Evolutionary conservation across 345 rosid species (phyloP).

Genomic region (Dovyalis caffra): DNA sequence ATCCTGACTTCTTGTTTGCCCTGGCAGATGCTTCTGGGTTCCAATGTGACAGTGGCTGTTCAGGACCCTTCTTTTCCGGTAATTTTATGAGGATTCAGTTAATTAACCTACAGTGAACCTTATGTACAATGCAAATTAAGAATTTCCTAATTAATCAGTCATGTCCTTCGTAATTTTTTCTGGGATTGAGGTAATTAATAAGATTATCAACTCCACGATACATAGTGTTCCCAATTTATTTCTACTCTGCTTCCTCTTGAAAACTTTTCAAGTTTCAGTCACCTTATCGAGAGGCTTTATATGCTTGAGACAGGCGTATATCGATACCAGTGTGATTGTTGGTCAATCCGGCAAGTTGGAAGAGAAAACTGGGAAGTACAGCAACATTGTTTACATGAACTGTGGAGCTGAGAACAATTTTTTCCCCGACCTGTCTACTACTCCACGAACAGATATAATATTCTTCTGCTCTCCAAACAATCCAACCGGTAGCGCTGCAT

Average conservation of each 20-base stretch:
- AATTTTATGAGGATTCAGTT: background rate
- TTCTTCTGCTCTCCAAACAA: slow-evolving; percentile 96
- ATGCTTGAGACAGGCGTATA: slow-evolving; percentile 51
- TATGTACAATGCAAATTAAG: too few species aligned
- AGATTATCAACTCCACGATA: background rate
- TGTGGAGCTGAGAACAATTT: slow-evolving; percentile 55
- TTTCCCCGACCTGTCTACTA: slow-evolving; percentile 58
- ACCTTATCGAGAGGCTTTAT: background rate
- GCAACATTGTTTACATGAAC: slow-evolving; percentile 64
- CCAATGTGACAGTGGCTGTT: slow-evolving; percentile 38
- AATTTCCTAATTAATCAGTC: too few species aligned
- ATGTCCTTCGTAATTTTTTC: too few species aligned
- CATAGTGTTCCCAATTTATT: too few species aligned
- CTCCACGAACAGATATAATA: slow-evolving; percentile 66
- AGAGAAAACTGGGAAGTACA: slow-evolving; percentile 53
- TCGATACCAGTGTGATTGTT: slow-evolving; percentile 72
- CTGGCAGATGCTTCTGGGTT: slow-evolving; percentile 45
- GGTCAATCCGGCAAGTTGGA: slow-evolving; percentile 66
- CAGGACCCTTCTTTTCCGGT: slow-evolving; percentile 57
- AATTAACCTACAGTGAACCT: background rate
- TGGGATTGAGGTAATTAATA: background rate
- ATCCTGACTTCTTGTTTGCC: background rate
- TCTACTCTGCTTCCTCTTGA: too few species aligned
- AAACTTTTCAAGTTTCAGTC: too few species aligned
- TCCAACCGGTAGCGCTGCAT: slow-evolving; percentile 78